Evolutionary conservation across 2,329 filamentous ascomycete species (phyloP).

Genomic region (Apiospora aurea): DNA sequence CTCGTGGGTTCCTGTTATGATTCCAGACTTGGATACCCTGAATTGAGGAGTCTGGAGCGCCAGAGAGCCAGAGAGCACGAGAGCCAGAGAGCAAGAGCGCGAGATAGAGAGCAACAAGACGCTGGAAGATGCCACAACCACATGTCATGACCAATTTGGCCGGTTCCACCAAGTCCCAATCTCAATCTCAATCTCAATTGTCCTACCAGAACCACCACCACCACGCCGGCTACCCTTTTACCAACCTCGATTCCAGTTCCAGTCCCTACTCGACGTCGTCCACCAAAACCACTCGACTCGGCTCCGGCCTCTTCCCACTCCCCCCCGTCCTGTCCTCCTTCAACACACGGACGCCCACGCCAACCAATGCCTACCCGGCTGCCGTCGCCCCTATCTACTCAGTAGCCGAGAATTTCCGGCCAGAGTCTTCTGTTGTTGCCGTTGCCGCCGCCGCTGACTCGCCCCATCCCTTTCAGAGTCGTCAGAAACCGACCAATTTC

Average conservation of each 20-base stretch:
- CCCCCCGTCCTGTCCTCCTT: constrained; percentile 6
- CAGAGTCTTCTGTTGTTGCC: neutral
- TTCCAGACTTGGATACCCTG: constrained; percentile 16
- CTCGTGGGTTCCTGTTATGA: constrained; percentile 20
- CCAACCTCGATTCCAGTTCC: neutral
- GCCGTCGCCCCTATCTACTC: constrained; percentile 11
- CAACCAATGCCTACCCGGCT: constrained; percentile 1
- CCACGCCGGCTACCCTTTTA: constrained; percentile 4
- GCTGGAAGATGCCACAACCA: constrained; percentile 30
- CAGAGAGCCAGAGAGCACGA: no score
- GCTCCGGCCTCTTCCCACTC: constrained; percentile 1
- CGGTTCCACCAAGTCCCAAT: constrained; percentile 27
- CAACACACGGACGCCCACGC: constrained; percentile 2
- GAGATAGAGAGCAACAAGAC: neutral
- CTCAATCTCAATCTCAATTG: constrained; percentile 24
- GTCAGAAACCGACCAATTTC: constrained; percentile 15
- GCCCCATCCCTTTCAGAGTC: neutral
- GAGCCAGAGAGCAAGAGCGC: neutral
- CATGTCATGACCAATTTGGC: constrained; percentile 27
- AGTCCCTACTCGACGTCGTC: constrained; percentile 2
- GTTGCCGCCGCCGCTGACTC: neutral
- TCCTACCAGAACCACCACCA: constrained; percentile 23
- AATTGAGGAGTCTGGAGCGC: neutral
- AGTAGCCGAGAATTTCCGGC: neutral
- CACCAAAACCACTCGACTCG: neutral